Percentiles rank a stretch among this genome's conserved stretches.
These are phyloP conservation scores for Trichophyton mentagrophytes DNA, from an alignment of 2,329 filamentous ascomycete species.

Conservation along the genomic window DNA sequence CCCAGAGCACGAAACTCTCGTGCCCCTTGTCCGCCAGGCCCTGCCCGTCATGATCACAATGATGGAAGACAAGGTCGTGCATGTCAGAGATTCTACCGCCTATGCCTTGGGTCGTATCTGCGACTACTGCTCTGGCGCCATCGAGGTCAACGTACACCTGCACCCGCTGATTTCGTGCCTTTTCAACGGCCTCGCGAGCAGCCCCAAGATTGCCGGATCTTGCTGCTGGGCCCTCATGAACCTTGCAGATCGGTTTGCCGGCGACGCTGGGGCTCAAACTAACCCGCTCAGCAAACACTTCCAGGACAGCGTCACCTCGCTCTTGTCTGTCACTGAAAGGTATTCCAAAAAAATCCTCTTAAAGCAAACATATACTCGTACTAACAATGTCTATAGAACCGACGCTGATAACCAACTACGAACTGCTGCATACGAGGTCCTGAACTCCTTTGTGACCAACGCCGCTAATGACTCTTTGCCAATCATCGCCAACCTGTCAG, in stretches of 20 bases:
- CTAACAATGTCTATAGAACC: constrained; percentile 17
- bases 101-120: constrained; percentile 94
- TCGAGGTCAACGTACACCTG: constrained; percentile 72
- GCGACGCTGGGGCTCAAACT: constrained; percentile 61
- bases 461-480: constrained; percentile 73
- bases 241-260: constrained; percentile 85
- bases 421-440: constrained; percentile 91
- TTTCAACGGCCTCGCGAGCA: constrained; percentile 79
- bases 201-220: constrained; percentile 91
- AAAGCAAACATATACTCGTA: not conserved
- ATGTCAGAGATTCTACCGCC: constrained; percentile 90
- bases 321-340: constrained; percentile 75
- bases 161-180: constrained; percentile 75
- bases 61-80: constrained; percentile 76
- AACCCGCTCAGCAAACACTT: constrained; percentile 89
- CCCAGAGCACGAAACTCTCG: constrained; percentile 79
- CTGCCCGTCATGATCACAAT: constrained; percentile 84
- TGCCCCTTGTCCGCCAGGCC: constrained; percentile 91
- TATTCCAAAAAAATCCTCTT: constrained; percentile 16
- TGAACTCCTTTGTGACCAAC: constrained; percentile 88
- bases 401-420: constrained; percentile 80
- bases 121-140: constrained; percentile 80
- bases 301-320: constrained; percentile 73
- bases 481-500: constrained; percentile 68
- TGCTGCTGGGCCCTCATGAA: constrained; percentile 99